These are phyloP conservation scores for Funneliformis caledonium DNA, from an alignment of 371 early-diverging fungal genomes.

Conservation along the genomic window DNA sequence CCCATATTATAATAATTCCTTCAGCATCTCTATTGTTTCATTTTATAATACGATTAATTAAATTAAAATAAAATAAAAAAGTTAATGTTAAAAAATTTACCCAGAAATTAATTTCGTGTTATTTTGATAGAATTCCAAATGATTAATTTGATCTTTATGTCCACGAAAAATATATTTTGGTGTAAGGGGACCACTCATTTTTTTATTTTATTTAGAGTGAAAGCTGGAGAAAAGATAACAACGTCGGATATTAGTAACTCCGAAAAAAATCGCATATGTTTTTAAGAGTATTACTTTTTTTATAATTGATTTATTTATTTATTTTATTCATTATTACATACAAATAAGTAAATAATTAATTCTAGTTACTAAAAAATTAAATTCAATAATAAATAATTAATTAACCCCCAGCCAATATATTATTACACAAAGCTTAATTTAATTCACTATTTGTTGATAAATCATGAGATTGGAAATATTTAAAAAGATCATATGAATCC, in stretches of 20 bases:
- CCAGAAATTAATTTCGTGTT: constrained; percentile 29
- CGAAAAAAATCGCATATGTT: too few species aligned
- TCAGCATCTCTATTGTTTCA: constrained; percentile 14
- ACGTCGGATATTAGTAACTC: too few species aligned
- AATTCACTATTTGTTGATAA: constrained; percentile 41
- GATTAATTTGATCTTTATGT: constrained; percentile 28
- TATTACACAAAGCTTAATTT: neutral
- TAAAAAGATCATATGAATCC: constrained; percentile 12
- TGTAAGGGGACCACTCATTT: neutral
- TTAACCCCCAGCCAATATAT: too few species aligned
- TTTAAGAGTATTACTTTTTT: too few species aligned
- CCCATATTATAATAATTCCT: constrained; percentile 35
- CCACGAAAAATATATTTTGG: constrained; percentile 35
- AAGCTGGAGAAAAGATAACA: too few species aligned
- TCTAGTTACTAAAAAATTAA: too few species aligned
- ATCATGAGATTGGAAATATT: constrained; percentile 15
- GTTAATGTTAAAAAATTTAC: constrained; percentile 7
- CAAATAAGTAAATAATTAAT: too few species aligned
- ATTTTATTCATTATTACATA: too few species aligned
- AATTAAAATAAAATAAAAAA: neutral
- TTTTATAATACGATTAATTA: neutral
- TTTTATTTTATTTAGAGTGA: neutral
- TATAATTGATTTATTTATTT: too few species aligned
- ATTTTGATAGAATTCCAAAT: constrained; percentile 33
- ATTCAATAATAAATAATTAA: too few species aligned